These are phyloP conservation scores for Senna siamea DNA, from an alignment of 306 rosid species.

Conservation along the genomic window DNA sequence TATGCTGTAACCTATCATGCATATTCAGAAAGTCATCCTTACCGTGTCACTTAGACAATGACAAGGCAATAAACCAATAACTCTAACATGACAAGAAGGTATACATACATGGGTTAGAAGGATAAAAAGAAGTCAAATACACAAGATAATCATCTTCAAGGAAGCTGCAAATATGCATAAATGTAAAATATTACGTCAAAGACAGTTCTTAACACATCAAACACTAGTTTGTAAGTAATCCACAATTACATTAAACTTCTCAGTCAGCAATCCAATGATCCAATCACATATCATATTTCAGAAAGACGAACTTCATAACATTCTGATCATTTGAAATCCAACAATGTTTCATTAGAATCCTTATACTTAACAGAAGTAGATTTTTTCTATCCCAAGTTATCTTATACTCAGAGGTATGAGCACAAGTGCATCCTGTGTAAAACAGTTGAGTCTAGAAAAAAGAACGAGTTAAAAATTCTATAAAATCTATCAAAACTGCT, in stretches of 20 bases:
- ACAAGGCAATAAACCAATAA: background rate
- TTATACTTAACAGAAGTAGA: background rate
- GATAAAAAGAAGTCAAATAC: background rate
- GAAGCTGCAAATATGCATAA: constrained; percentile 4
- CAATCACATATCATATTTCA: background rate
- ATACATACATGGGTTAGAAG: constrained; percentile 1
- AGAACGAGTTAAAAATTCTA: no score
- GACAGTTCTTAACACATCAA: background rate
- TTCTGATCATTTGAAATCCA: background rate
- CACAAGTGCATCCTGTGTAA: no score
- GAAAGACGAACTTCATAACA: background rate
- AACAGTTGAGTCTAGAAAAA: no score
- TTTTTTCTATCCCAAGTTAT: background rate
- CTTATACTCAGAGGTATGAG: no score
- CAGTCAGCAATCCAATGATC: background rate
- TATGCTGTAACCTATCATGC: background rate
- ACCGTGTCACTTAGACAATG: background rate
- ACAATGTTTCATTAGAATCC: background rate
- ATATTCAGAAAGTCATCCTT: background rate
- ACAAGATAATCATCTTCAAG: background rate
- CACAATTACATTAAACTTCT: background rate
- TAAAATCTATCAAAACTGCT: no score
- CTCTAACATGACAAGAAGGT: background rate
- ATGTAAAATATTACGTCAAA: background rate
- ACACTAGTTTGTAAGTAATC: background rate